Conservation (phyloP, 805 yeast genomes). For the Saccharomyces jurei region DNA sequence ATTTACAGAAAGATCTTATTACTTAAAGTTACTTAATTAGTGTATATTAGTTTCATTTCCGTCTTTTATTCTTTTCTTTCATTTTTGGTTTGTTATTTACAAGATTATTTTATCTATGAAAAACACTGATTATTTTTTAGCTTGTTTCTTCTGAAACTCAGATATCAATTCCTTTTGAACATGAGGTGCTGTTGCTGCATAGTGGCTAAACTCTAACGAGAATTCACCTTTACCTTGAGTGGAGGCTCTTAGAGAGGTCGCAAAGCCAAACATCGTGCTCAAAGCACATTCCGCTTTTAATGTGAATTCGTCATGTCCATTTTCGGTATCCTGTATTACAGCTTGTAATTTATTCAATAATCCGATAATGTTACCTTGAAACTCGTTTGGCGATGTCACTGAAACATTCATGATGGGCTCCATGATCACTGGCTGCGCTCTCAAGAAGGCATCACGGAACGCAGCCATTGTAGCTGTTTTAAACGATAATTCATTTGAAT, state of each 20-base stretch:
- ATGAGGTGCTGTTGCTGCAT: constrained; percentile 84
- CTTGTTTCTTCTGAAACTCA: constrained; percentile 59
- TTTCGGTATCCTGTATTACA: constrained; percentile 86
- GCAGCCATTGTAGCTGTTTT: constrained; percentile 88
- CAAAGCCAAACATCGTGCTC: constrained; percentile 93
- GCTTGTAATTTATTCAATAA: constrained; percentile 88
- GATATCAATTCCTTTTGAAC: constrained; percentile 85
- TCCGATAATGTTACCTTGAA: constrained; percentile 90
- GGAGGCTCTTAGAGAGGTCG: constrained; percentile 87
- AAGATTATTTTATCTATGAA: not conserved
- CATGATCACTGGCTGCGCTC: constrained; percentile 76
- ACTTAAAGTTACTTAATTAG: not conserved
- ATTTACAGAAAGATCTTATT: not conserved
- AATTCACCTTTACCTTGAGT: constrained; percentile 99
- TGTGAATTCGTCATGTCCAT: constrained; percentile 89
- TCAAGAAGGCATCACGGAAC: constrained; percentile 81
- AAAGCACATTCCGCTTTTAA: constrained; percentile 93
- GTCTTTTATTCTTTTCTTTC: not conserved
- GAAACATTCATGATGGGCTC: constrained; percentile 96
- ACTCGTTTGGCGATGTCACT: constrained; percentile 90
- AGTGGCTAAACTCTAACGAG: constrained; percentile 86
- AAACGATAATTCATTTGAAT: constrained; percentile 92
- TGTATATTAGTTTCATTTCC: not conserved
- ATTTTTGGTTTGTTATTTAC: constrained; percentile 3
- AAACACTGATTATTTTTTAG: constrained; percentile 28